Base-by-base conservation (phyloP, 2,329 filamentous ascomycete genomes). In the Ceratocystis huliohia region DNA sequence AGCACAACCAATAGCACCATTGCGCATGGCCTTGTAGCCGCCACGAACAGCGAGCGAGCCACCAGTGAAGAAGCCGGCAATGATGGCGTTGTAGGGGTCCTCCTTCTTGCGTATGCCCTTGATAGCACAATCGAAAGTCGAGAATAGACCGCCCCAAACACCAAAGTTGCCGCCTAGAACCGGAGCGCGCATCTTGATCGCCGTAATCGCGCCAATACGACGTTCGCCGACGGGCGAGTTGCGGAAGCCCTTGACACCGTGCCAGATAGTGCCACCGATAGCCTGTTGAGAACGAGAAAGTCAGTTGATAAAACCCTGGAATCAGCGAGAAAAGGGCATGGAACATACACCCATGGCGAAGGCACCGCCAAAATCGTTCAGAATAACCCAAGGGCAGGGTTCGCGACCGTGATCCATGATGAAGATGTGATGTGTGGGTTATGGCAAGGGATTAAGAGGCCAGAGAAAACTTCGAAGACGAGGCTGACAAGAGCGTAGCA, bases 151-250 rank as follows among this genome's bases (percentile, higher is more conserved):
- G 74, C 94, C 93, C 93, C 94, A 97, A 67, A 96, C 91, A 73
- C 93, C 93, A 73, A 97, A 99, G 81, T 99, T 99, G 73, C 94
- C 94, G 74, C 94, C 94, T 61, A 97, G 84, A 44, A 97, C 93
- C 1, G 94, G 94, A 53, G 94, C 94, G 74, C 94, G 88, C 74
- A 94, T 92, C 82, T 99, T 99, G 78, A 99, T 91, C 68, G 94
- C 94, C 73, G 93, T 96, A 78, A 99, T 83, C 71, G 94, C 90
- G 75, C 94, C 94, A 81, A 97, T 93, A 76, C 93, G 84, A 75
- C 94, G 85, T 81, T 99, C 94, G 75, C 94, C 94, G 76, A 96
- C 91, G 46, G 89, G 89, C 68, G 86, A 89, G 79, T 90, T 95
- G 75, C 91, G 82, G 79, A 91, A 94, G 68, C 92, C 94, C 80